phyloP scores from a whole-genome alignment of 495 filamentous ascomycete species.

The Penicillium bovifimosum region DNA sequence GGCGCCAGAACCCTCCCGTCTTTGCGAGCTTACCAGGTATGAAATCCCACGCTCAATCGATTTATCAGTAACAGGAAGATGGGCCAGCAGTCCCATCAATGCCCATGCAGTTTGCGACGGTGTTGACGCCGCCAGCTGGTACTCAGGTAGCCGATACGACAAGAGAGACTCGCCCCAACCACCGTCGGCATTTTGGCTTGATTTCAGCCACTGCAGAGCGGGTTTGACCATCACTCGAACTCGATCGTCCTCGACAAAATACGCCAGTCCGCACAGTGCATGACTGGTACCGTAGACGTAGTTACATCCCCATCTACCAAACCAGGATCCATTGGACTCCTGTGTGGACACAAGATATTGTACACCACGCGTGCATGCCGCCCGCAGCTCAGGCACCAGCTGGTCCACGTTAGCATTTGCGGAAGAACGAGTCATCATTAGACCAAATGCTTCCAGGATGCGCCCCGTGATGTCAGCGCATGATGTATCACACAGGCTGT shows the following conservation, averaged over 20 bases:
- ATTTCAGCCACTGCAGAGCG: slow-evolving; percentile 22
- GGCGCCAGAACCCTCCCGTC: background rate
- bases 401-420: background rate
- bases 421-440: slow-evolving; percentile 12
- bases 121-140: slow-evolving; percentile 8
- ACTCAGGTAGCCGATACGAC: slow-evolving; percentile 20
- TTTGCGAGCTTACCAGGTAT: slow-evolving; percentile 9
- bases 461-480: slow-evolving; percentile 34
- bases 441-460: slow-evolving; percentile 36
- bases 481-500: slow-evolving; percentile 31
- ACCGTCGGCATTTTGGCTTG: slow-evolving; percentile 29
- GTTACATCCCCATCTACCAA: slow-evolving; percentile 35
- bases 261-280: slow-evolving; percentile 25
- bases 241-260: slow-evolving; percentile 3
- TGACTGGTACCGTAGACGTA: slow-evolving; percentile 36
- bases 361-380: slow-evolving; percentile 40
- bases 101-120: slow-evolving; percentile 37
- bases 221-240: slow-evolving; percentile 6
- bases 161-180: slow-evolving; percentile 33
- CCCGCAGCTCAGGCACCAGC: slow-evolving; percentile 23
- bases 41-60: slow-evolving; percentile 19
- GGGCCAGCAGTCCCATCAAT: slow-evolving; percentile 23
- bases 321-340: slow-evolving; percentile 29
- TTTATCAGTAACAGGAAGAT: slow-evolving; percentile 7
- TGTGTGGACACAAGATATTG: slow-evolving; percentile 20